Base-by-base conservation (phyloP, 345 rosid genomes). In the Raphanus raphanistrum region DNA sequence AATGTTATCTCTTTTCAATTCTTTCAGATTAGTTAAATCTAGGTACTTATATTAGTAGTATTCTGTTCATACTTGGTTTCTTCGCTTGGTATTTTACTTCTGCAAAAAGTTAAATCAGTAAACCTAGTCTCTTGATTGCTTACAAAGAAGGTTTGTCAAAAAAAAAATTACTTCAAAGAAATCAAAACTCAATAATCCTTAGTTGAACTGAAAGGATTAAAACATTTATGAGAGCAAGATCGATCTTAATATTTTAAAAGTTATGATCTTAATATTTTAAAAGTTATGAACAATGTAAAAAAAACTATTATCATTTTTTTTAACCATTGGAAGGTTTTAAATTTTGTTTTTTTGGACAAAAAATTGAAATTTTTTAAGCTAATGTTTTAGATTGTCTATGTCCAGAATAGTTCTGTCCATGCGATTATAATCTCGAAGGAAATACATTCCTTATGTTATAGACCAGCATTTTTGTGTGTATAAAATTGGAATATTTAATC, bases 1-100 rank as follows among this genome's bases (percentile, higher is more conserved):
- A 41, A 59, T 60, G 33, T 67, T 35, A 1, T 36, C 54, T 55
- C 35, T 45, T 58, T 8, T 57, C 62, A 26, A 8, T 26, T 57
- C 29, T 21, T 58, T 58, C 62, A 58, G 31, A 58, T 58, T 43
- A 73, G 78, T 61, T 68, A 67, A 4, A 54, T 52, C 66, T 61
- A 79, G 82, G 82, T 50, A 16, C n/a, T 9, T 74, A 68, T 52
- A 73, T 54, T 33, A 26, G 73, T 63, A 33, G 5, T 73, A 73
- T 79, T 79, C 82, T 79, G 52, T 79, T 79, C 82, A 79, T 62
- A 79, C 82, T 73, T 62, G 36, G 15, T 31, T 63, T 41, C 45
- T 21, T 71, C 25, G 1, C 52, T 43, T 71, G 41, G 58, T 41
- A 13, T 9, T 21, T 71, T 63, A 52, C 75, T 76, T 28, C 35